A percentile compares a stretch with the other conserved stretches of the same genome.
Conservation (phyloP, 345 rosid species). For the Laguncularia racemosa region DNA sequence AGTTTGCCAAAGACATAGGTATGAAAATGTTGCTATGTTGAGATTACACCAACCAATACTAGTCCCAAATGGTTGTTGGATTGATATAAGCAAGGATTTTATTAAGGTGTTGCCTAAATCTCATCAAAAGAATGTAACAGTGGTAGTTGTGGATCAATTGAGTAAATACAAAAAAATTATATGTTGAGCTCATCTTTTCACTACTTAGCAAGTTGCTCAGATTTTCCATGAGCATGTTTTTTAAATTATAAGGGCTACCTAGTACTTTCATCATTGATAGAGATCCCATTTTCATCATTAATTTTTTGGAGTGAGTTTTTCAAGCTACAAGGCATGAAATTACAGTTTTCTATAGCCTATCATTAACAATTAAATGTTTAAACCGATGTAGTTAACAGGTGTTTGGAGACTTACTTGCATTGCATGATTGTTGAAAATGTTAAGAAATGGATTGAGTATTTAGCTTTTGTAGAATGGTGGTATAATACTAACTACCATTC, state of each 20-base stretch:
- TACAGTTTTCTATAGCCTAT: neutral
- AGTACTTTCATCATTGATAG: too few relatives aligned
- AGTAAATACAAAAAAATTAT: neutral
- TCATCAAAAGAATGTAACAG: neutral
- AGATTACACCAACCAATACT: neutral
- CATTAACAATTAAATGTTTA: neutral
- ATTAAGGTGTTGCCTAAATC: neutral
- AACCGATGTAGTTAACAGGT: conserved; percentile 5
- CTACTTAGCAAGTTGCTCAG: neutral
- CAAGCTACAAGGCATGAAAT: neutral
- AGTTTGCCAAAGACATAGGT: neutral
- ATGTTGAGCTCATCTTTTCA: neutral
- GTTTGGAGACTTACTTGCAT: neutral
- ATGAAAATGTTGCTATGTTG: neutral
- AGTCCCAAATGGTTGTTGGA: neutral
- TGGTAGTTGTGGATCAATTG: neutral
- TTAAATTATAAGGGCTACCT: conserved; percentile 1
- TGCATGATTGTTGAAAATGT: conserved; percentile 1
- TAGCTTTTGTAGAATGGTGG: conserved; percentile 2
- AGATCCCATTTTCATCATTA: neutral
- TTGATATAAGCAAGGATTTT: neutral
- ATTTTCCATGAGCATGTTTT: conserved; percentile 1
- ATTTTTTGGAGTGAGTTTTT: conserved; percentile 1
- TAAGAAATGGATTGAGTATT: neutral
- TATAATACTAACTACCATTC: conserved; percentile 4